phyloP scores from a whole-genome alignment of 768 basidiomycete genomes.

The Gloeostereum incarnatum region DNA sequence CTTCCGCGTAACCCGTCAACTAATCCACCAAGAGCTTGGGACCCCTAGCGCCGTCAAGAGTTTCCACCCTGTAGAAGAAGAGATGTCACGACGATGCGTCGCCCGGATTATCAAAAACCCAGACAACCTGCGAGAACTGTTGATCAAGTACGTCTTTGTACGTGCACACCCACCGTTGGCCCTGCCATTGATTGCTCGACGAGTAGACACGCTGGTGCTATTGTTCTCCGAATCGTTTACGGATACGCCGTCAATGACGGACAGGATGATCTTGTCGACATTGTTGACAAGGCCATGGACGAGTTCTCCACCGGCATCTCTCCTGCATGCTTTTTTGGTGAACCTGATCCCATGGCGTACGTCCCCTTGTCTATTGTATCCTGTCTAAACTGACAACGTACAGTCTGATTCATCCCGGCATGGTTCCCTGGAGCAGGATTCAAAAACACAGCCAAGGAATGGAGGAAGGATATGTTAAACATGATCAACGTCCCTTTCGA shows the following conservation, averaged over 20 bases:
- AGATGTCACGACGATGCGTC: constrained; percentile 25
- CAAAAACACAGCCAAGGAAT: constrained; percentile 24
- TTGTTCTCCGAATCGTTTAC: constrained; percentile 17
- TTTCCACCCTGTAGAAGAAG: constrained; percentile 21
- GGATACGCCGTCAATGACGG: constrained; percentile 15
- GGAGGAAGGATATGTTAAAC: constrained; percentile 17
- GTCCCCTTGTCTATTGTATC: neutral
- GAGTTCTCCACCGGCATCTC: constrained; percentile 9
- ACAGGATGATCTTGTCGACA: constrained; percentile 15
- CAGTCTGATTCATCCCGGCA: constrained; percentile 27
- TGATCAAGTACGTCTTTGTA: constrained; percentile 23
- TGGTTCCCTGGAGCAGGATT: constrained; percentile 35
- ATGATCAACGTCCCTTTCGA: constrained; percentile 23
- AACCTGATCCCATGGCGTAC: constrained; percentile 22
- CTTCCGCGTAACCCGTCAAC: constrained; percentile 26
- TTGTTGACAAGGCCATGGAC: constrained; percentile 13
- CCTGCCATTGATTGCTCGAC: too few species aligned
- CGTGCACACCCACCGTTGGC: too few species aligned
- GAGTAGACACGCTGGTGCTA: constrained; percentile 13
- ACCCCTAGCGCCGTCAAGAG: constrained; percentile 19
- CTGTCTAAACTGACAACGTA: neutral
- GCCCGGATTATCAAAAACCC: constrained; percentile 22
- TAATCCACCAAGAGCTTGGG: constrained; percentile 26
- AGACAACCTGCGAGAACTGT: constrained; percentile 17
- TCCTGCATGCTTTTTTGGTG: constrained; percentile 19